Evolutionary conservation across 2,329 filamentous ascomycete genomes (phyloP).

Genomic region (Pyrenophora graminea): DNA sequence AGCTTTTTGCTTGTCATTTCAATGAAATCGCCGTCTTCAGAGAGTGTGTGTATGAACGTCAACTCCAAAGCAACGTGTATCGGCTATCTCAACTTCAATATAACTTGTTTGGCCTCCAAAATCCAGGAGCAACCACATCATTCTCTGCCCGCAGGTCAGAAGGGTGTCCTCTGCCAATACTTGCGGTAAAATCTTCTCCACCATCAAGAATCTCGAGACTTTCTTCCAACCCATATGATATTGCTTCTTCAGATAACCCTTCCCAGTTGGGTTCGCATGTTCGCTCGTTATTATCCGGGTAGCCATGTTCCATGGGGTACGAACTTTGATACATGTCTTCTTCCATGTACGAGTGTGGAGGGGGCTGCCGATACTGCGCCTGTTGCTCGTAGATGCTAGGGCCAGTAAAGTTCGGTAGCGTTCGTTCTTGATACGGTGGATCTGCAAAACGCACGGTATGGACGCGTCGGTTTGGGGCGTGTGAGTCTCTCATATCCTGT

Average conservation of each 20-base stretch:
- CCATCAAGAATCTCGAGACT: neutral
- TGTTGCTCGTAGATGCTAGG: conserved; percentile 37
- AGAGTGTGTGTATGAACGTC: neutral
- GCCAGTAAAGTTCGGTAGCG: conserved; percentile 17
- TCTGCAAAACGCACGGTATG: conserved; percentile 23
- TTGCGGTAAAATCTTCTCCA: neutral
- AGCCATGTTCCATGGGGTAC: neutral
- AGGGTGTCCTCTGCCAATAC: too few relatives aligned
- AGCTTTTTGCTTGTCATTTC: neutral
- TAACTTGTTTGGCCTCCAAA: conserved; percentile 53
- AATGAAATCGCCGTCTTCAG: too few relatives aligned
- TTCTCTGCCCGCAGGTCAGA: neutral
- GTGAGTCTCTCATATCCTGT: neutral
- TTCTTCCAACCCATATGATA: neutral
- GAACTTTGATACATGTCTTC: neutral
- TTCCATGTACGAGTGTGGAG: neutral
- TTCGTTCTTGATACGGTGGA: conserved; percentile 7
- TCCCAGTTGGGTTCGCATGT: conserved; percentile 2
- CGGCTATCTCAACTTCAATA: conserved; percentile 42
- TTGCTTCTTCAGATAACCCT: neutral
- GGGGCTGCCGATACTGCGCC: conserved; percentile 17
- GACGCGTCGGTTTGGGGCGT: conserved; percentile 6
- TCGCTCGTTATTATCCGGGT: neutral
- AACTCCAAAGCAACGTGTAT: neutral
- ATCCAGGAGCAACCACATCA: conserved; percentile 35